These are phyloP conservation scores for Bipolaris victoriae DNA, from an alignment of 2,329 filamentous ascomycete species.

Conservation along the genomic window DNA sequence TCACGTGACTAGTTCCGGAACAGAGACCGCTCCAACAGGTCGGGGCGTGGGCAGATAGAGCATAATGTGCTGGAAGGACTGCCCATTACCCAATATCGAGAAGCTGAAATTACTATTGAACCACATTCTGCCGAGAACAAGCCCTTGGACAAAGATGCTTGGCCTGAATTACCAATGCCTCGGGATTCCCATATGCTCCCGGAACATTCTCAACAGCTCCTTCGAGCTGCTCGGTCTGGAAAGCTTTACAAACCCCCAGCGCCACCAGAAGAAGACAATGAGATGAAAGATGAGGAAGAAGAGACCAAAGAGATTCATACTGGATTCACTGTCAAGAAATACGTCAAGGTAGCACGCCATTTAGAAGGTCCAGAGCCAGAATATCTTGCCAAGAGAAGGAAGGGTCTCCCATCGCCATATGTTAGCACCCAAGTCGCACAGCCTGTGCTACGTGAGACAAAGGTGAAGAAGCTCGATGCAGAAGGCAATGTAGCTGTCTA, in stretches of 20 bases:
- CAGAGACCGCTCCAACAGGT: constrained; percentile 63
- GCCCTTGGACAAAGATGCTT: constrained; percentile 66
- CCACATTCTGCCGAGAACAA: constrained; percentile 70
- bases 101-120: constrained; percentile 69
- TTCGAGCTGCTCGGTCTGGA: constrained; percentile 80
- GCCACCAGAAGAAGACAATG: constrained; percentile 68
- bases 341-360: constrained; percentile 62
- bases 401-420: constrained; percentile 60
- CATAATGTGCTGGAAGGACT: constrained; percentile 75
- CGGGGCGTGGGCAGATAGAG: constrained; percentile 64
- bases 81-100: constrained; percentile 88
- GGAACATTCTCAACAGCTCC: constrained; percentile 78
- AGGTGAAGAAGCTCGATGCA: constrained; percentile 76
- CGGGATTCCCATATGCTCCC: constrained; percentile 80
- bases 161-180: constrained; percentile 86
- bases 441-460: constrained; percentile 72
- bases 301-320: constrained; percentile 53
- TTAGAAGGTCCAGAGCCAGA: constrained; percentile 65
- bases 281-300: constrained; percentile 53
- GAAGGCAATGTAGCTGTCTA: constrained; percentile 82
- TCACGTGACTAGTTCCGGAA: constrained; percentile 58
- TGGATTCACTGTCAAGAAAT: constrained; percentile 64
- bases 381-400: constrained; percentile 67
- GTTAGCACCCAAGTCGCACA: constrained; percentile 28
- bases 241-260: constrained; percentile 75